Evolutionary conservation across 225 moss, liverwort and hornwort genomes (phyloP).

Genomic region (Anthoceros angustus): DNA sequence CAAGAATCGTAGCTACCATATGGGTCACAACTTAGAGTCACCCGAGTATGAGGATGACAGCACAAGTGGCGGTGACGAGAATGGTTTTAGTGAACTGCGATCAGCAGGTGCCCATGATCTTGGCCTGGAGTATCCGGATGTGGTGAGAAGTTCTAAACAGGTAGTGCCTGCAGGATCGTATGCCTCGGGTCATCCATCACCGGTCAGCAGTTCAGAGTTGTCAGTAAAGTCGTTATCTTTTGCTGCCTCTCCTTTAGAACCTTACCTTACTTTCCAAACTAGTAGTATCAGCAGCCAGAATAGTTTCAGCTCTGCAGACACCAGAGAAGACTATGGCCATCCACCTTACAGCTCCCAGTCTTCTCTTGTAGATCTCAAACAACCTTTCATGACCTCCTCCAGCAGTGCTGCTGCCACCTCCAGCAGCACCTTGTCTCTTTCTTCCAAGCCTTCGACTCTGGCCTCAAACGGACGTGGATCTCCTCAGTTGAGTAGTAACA

Average conservation of each 20-base stretch:
- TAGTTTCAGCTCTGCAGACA: neutral
- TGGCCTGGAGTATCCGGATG: neutral
- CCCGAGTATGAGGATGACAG: neutral
- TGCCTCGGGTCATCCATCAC: neutral
- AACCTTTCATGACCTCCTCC: neutral
- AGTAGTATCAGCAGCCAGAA: conserved; percentile 4
- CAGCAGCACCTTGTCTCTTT: neutral
- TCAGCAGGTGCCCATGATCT: neutral
- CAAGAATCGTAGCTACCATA: neutral
- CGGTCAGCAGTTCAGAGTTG: neutral
- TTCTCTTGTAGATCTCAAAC: neutral
- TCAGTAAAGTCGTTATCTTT: neutral
- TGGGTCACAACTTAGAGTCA: neutral
- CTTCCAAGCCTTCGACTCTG: neutral
- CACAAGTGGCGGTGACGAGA: neutral
- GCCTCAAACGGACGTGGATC: neutral
- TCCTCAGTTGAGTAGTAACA: neutral
- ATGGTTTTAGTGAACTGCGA: neutral
- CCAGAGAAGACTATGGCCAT: neutral
- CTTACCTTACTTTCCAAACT: neutral
- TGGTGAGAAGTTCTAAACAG: neutral
- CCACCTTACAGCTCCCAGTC: neutral
- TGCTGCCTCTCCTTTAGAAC: neutral
- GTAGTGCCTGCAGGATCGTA: neutral
- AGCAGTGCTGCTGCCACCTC: neutral